phyloP scores from a whole-genome alignment of 345 rosid species.

The Conringia planisiliqua region DNA sequence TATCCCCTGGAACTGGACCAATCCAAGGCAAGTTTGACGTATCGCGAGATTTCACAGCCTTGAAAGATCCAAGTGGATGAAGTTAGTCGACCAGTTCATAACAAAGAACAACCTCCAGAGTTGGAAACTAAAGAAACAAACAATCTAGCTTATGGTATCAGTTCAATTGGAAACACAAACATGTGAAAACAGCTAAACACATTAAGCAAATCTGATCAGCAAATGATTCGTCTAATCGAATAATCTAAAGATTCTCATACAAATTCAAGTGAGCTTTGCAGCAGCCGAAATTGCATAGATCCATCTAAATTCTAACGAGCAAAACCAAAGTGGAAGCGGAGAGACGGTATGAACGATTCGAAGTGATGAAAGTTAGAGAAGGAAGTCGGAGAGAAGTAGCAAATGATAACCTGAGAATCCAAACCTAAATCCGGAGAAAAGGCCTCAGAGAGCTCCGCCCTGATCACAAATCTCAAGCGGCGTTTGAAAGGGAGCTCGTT shows the following conservation, averaged over 20 bases:
- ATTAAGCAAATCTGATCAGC: slow-evolving; percentile 1
- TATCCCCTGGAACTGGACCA: slow-evolving; percentile 96
- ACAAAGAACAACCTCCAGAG: not conserved
- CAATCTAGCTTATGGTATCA: not conserved
- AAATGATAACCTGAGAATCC: slow-evolving; percentile 65
- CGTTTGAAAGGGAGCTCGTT: slow-evolving; percentile 35
- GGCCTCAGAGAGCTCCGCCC: slow-evolving; percentile 59
- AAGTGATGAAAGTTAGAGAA: not conserved
- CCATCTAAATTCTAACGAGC: not conserved
- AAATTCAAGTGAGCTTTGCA: not conserved
- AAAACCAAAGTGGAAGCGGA: not conserved
- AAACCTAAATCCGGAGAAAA: slow-evolving; percentile 55
- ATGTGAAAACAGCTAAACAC: not conserved
- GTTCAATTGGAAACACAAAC: not conserved
- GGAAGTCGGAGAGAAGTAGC: not conserved
- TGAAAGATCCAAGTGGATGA: slow-evolving; percentile 32
- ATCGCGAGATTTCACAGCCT: slow-evolving; percentile 54
- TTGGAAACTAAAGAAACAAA: not conserved
- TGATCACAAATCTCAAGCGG: slow-evolving; percentile 44
- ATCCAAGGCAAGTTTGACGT: slow-evolving; percentile 71
- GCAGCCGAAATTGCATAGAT: not conserved
- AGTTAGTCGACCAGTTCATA: slow-evolving; percentile 30
- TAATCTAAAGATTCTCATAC: not conserved
- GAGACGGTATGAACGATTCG: not conserved
- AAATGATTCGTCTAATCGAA: not conserved